Evolutionary conservation across 495 filamentous ascomycete genomes (phyloP).

Genomic region (Hypoxylon crocopeplum): DNA sequence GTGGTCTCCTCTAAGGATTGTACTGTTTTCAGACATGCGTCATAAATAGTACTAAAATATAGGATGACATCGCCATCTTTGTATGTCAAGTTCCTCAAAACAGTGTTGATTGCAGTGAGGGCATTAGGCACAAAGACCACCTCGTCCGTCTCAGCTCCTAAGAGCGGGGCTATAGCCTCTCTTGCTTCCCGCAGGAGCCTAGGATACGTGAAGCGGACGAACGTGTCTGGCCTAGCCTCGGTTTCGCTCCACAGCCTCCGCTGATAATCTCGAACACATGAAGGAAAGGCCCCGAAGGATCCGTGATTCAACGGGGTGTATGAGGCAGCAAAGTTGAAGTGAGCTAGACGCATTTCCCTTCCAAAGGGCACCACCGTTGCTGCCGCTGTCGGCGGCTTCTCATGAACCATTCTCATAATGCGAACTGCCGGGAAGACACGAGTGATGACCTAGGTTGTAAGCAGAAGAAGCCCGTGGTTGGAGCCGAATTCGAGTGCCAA

Average conservation of each 20-base stretch:
- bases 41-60: conserved; percentile 79
- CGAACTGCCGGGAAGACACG: background rate
- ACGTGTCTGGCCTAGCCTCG: conserved; percentile 46
- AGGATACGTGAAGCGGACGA: conserved; percentile 63
- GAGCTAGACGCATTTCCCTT: conserved; percentile 42
- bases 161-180: conserved; percentile 60
- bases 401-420: conserved; percentile 13
- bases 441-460: conserved; percentile 1
- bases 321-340: conserved; percentile 45
- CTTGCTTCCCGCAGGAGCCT: conserved; percentile 65
- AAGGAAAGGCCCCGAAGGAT: conserved; percentile 49
- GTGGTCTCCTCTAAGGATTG: conserved; percentile 67
- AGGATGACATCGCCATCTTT: conserved; percentile 64
- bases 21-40: conserved; percentile 74
- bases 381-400: conserved; percentile 2
- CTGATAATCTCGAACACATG: conserved; percentile 41
- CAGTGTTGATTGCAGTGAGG: conserved; percentile 79
- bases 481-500: background rate
- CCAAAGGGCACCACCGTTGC: conserved; percentile 37
- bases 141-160: conserved; percentile 66
- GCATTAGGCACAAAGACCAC: conserved; percentile 81
- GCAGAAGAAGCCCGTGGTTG: background rate
- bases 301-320: conserved; percentile 52
- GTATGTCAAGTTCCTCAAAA: conserved; percentile 73
- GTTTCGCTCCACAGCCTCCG: conserved; percentile 37